Base-by-base conservation (phyloP, 441 rosid species). In the Eutrema salsugineum region DNA sequence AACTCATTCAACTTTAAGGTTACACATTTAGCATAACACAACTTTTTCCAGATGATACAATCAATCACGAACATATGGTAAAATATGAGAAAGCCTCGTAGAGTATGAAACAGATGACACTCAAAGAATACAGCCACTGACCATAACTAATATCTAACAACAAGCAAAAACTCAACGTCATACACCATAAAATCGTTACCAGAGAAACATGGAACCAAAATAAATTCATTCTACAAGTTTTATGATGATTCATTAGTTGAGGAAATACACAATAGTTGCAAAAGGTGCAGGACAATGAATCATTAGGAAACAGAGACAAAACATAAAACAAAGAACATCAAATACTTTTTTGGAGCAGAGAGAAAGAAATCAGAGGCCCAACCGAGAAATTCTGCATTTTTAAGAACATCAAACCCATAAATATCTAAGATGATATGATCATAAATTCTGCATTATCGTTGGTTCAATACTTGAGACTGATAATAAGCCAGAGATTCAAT, bases 141-240 rank as follows among this genome's bases (percentile, higher is more conserved):
- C n/a, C n/a, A n/a, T n/a, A n/a, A n/a, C n/a, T n/a, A 95, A 83
- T 88, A 95, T 76, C 99, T 95, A 73, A 60, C 20, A 77, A 64
- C 69, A 69, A 5, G 75, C 24, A 79, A 20, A 56, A 39, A 69
- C 8, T 8, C 63, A 58, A 56, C 7, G 15, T 66, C 74, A 72
- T 48, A 38, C 28, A 71, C 66, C 54, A 46, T 53, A 36, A 44
- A 59, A 51, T 42, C 12, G 19, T 60, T 27, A 51, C 50, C 49
- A 11, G 53, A 43, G 36, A 77, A 66, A 35, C 56, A 43, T 47
- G 16, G 32, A 70, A 19, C 46, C 15, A 69, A 39, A 27, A 8
- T 33, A 55, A 39, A 56, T 12, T 38, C 16, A 70, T 33, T 76
- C 16, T 59, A 55, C 66, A 48, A 36, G 58, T 55, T 19, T 39